A percentile compares a stretch with the other conserved stretches of the same genome.
Conservation (phyloP, 1,139 yeast species). For the Scheffersomyces quercinus region DNA sequence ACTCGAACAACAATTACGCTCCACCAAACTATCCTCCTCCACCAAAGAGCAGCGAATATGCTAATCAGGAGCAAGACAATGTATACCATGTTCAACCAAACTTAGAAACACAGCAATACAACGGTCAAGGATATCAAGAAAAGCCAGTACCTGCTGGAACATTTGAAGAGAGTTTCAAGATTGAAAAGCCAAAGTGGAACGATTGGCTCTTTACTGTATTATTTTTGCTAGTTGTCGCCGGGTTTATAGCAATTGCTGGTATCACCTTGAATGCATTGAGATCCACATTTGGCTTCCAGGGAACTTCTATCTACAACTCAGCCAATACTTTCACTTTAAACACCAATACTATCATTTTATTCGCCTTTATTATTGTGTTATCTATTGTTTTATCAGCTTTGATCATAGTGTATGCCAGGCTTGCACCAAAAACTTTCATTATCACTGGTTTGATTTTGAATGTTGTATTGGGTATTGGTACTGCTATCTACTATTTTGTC, state of each 20-base stretch:
- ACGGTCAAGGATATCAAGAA: conserved; percentile 21
- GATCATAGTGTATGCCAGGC: conserved; percentile 61
- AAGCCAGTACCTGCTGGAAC: conserved; percentile 36
- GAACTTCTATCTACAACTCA: conserved; percentile 64
- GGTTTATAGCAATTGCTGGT: conserved; percentile 72
- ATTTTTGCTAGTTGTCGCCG: conserved; percentile 61
- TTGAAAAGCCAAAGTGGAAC: conserved; percentile 64
- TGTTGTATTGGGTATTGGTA: conserved; percentile 68
- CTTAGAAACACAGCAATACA: conserved; percentile 24
- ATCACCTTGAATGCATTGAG: conserved; percentile 67
- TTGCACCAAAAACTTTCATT: conserved; percentile 69
- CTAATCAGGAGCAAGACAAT: conserved; percentile 1
- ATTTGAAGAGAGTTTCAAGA: conserved; percentile 68
- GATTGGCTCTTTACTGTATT: conserved; percentile 74
- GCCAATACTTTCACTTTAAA: conserved; percentile 60
- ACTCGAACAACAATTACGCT: conserved; percentile 2
- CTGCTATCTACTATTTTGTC: conserved; percentile 71
- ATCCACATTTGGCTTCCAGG: conserved; percentile 53
- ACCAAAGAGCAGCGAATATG: conserved; percentile 2
- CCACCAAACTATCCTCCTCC: conserved; percentile 8
- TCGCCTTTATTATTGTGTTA: conserved; percentile 65
- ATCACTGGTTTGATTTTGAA: conserved; percentile 68
- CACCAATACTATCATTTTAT: conserved; percentile 71
- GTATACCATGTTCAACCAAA: conserved; percentile 19
- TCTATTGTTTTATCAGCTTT: conserved; percentile 59